A percentile compares a stretch with the other conserved stretches of the same genome.
Evolutionary conservation across 768 basidiomycete genomes (phyloP).

Genomic region (Pulveroboletus frians): DNA sequence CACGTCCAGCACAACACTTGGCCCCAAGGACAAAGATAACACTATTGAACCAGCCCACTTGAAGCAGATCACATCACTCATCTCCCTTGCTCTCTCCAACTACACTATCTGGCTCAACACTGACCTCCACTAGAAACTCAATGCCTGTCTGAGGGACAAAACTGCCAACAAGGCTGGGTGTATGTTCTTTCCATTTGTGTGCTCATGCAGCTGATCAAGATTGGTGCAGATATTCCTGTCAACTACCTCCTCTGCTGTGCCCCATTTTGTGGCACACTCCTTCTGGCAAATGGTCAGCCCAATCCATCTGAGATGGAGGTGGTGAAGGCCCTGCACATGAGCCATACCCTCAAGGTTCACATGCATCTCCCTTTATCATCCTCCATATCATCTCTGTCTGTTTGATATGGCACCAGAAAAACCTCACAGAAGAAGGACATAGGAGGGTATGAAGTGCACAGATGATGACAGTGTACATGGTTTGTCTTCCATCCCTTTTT

Average conservation of each 20-base stretch:
- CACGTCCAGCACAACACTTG: neutral
- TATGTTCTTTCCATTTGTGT: slow-evolving; percentile 29
- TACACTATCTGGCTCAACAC: slow-evolving; percentile 62
- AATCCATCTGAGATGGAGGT: slow-evolving; percentile 41
- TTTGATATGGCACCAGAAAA: slow-evolving; percentile 33
- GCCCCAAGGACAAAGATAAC: slow-evolving; percentile 24
- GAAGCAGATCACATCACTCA: slow-evolving; percentile 39
- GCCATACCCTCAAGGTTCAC: slow-evolving; percentile 51
- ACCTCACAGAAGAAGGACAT: slow-evolving; percentile 28
- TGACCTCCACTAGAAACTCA: slow-evolving; percentile 47
- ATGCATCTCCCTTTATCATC: slow-evolving; percentile 40
- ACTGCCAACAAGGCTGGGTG: slow-evolving; percentile 38
- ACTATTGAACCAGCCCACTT: slow-evolving; percentile 7
- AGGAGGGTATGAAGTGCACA: slow-evolving; percentile 64
- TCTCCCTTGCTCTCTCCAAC: slow-evolving; percentile 63
- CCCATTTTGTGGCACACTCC: slow-evolving; percentile 25
- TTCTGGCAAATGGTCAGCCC: neutral
- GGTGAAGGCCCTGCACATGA: slow-evolving; percentile 54
- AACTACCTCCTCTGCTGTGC: slow-evolving; percentile 43
- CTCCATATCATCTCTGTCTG: slow-evolving; percentile 36
- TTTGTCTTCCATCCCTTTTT: slow-evolving; percentile 22
- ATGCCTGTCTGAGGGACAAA: slow-evolving; percentile 23
- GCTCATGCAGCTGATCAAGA: neutral
- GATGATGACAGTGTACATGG: slow-evolving; percentile 64
- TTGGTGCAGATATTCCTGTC: slow-evolving; percentile 51